Evolutionary conservation across 1,139 yeast genomes (phyloP).

Genomic region (Candida sp.): DNA sequence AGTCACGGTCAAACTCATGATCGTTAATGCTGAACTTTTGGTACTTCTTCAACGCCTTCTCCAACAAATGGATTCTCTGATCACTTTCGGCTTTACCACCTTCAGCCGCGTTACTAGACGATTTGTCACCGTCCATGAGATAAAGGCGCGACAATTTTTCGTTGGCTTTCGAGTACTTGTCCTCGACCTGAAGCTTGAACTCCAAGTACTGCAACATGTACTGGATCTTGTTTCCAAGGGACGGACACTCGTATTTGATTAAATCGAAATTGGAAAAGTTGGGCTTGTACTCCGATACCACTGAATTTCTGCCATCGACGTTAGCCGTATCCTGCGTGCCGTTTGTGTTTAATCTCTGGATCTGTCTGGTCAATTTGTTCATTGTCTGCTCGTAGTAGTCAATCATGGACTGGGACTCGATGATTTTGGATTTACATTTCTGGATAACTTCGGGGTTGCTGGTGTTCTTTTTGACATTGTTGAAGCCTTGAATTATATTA

Average conservation of each 20-base stretch:
- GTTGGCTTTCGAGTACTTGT: constrained; percentile 91
- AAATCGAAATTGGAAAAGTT: constrained; percentile 74
- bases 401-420: constrained; percentile 91
- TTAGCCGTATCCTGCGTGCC: constrained; percentile 10
- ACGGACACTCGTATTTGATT: constrained; percentile 91
- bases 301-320: constrained; percentile 11
- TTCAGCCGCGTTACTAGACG: constrained; percentile 86
- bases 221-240: constrained; percentile 94
- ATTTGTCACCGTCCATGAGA: constrained; percentile 88
- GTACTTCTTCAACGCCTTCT: constrained; percentile 83
- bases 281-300: constrained; percentile 32
- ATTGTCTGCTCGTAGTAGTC: constrained; percentile 85
- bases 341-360: constrained; percentile 11
- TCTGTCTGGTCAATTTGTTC: constrained; percentile 57
- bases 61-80: constrained; percentile 82
- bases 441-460: constrained; percentile 83
- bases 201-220: constrained; percentile 95
- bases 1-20: constrained; percentile 67
- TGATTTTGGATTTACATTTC: constrained; percentile 86
- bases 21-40: constrained; percentile 84
- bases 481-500: constrained; percentile 88
- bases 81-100: constrained; percentile 85
- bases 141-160: constrained; percentile 87
- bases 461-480: constrained; percentile 77
- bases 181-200: constrained; percentile 91